Evolutionary conservation across 1,284 basidiomycete genomes (phyloP), one percentile per base, ranked within the genome.

Genomic region (Trametes sp.): DNA sequence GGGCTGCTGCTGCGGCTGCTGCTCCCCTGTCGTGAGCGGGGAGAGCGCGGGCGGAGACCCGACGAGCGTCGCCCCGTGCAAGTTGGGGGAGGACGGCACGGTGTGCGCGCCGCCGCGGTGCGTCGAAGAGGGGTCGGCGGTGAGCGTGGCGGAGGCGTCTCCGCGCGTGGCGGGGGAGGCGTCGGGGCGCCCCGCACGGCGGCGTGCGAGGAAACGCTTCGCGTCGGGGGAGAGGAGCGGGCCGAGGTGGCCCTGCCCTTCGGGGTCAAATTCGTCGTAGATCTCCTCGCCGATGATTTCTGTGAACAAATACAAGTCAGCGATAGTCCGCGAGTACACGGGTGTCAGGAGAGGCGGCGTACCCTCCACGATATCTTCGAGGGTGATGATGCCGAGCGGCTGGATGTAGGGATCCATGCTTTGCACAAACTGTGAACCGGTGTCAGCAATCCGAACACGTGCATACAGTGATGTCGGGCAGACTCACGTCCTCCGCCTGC

Each of bases 311-410:
- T 14, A n/a, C 4, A 19, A n/a, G 44, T 68, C 9, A 69, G 66
- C 28, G 5, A 11, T 10, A 16, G 26, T 16, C 24, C 10, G 13
- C 19, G 55, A 11, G n/a, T 19, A n/a, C 31, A n/a, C 63, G 28
- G 33, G n/a, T 36, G 33, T 35, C 5, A 28, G 10, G 46, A 31
- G 52, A 35, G 38, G 56, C 29, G n/a, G 66, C 69, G 45, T 64
- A 89, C 91, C 89, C 85, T 96, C 95, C 19, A 96, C 82, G 23
- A 96, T 92, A 68, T 97, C 95, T 75, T 97, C 95, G 2, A 97
- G 83, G 1, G 95, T 97, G 68, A 97, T 96, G 74, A 97, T 95
- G 59, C 95, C 95, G 33, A 96, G 81, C 2, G 94, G 94, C 78
- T 86, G 87, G 31, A 91, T 81, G 49, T 87, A 83, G 0, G 84